These are phyloP conservation scores for Cucurbita argyrosperma DNA, from an alignment of 306 rosid genomes.

Conservation along the genomic window DNA sequence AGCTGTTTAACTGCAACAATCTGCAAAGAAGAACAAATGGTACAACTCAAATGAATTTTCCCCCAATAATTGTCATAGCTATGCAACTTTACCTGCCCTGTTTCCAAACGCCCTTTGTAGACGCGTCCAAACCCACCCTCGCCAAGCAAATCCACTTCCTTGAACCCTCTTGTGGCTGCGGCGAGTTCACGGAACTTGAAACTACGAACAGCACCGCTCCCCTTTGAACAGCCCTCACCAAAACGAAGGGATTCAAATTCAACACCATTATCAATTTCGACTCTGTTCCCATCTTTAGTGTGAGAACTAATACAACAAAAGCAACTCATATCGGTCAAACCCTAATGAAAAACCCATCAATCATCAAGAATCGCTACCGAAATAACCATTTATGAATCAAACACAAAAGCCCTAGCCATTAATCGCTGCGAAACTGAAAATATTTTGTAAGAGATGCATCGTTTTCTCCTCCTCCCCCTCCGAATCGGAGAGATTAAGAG, in stretches of 20 bases:
- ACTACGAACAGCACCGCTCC: constrained; percentile 26
- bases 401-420: not conserved
- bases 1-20: constrained; percentile 82
- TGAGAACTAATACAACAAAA: constrained; percentile 29
- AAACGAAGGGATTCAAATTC: constrained; percentile 10
- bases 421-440: not conserved
- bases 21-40: constrained; percentile 21
- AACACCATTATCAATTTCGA: constrained; percentile 26
- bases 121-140: constrained; percentile 98
- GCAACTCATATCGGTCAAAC: constrained; percentile 30
- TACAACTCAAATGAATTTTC: not conserved
- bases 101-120: constrained; percentile 71
- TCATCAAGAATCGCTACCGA: not conserved
- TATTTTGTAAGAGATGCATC: not conserved
- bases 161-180: constrained; percentile 54
- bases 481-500: constrained; percentile 1
- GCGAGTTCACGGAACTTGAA: constrained; percentile 77
- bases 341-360: not conserved
- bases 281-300: constrained; percentile 29
- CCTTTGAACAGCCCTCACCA: constrained; percentile 3
- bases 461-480: not conserved
- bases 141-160: constrained; percentile 62
- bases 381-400: not conserved
- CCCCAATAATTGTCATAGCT: too few species aligned
- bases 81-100: constrained; percentile 38